Percentiles rank a stretch among this genome's conserved stretches.
Conservation (phyloP, 2,329 filamentous ascomycete genomes). For the Aspergillus tanneri region DNA sequence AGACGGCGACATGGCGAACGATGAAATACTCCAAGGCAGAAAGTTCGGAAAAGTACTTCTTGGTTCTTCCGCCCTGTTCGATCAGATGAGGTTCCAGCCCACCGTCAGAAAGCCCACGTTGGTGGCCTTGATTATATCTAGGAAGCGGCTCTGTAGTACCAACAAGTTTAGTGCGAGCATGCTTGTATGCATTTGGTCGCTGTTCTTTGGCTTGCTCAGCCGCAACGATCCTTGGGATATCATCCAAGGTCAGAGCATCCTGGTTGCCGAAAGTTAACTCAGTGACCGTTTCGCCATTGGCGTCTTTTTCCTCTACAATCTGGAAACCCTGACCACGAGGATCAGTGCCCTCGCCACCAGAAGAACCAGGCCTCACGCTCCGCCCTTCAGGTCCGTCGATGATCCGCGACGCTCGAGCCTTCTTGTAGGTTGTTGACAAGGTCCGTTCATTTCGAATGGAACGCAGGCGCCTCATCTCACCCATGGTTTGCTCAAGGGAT, state of each 20-base stretch:
- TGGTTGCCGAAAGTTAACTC: slow-evolving; percentile 86
- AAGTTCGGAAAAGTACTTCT: slow-evolving; percentile 93
- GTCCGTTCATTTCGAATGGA: slow-evolving; percentile 94
- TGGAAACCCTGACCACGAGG: slow-evolving; percentile 62
- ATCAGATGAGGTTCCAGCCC: slow-evolving; percentile 45
- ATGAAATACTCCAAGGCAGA: slow-evolving; percentile 97
- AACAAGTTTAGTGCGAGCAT: slow-evolving; percentile 69
- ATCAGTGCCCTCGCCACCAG: slow-evolving; percentile 59
- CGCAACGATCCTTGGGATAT: slow-evolving; percentile 93
- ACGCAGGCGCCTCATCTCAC: slow-evolving; percentile 85
- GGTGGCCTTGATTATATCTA: slow-evolving; percentile 66
- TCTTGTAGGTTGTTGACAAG: slow-evolving; percentile 87
- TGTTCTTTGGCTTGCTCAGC: slow-evolving; percentile 93
- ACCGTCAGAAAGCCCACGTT: slow-evolving; percentile 64
- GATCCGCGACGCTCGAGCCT: slow-evolving; percentile 84
- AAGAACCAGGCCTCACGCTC: slow-evolving; percentile 67
- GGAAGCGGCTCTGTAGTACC: slow-evolving; percentile 59
- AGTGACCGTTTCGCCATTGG: slow-evolving; percentile 65
- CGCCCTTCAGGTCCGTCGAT: slow-evolving; percentile 80
- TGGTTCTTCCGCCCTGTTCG: slow-evolving; percentile 59
- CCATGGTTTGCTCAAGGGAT: slow-evolving; percentile 91
- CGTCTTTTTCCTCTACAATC: slow-evolving; percentile 76
- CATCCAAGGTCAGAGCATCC: slow-evolving; percentile 89
- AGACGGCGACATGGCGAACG: slow-evolving; percentile 87
- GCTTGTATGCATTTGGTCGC: slow-evolving; percentile 74